Conservation (phyloP, 2,329 filamentous ascomycete genomes). For the Gaeumannomyces tritici region DNA sequence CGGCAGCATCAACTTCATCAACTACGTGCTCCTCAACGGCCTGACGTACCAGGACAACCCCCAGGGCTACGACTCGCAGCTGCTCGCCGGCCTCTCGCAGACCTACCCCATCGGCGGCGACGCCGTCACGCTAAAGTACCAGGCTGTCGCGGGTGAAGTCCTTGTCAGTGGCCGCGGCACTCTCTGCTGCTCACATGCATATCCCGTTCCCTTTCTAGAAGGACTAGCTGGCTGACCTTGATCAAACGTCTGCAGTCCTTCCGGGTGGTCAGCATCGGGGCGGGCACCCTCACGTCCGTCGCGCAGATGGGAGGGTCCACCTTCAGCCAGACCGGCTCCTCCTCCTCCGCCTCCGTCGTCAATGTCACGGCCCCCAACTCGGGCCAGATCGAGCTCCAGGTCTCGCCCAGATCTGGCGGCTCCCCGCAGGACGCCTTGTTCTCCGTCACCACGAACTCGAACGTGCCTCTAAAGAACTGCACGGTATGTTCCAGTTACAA, state of each 20-base stretch:
- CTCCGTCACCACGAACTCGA: conserved; percentile 11
- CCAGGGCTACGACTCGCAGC: conserved; percentile 11
- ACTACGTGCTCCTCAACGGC: conserved; percentile 15
- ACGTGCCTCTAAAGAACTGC: conserved; percentile 15
- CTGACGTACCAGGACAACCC: conserved; percentile 15
- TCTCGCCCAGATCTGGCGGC: conserved; percentile 8
- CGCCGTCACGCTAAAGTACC: conserved; percentile 11
- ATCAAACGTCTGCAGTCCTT: too few relatives aligned
- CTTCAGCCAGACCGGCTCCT: conserved; percentile 4
- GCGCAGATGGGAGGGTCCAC: conserved; percentile 10
- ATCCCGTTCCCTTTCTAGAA: too few relatives aligned
- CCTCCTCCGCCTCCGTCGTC: conserved; percentile 5
- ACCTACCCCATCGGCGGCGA: conserved; percentile 12
- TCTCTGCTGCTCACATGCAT: too few relatives aligned
- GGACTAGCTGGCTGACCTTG: too few relatives aligned
- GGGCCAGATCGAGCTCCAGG: conserved; percentile 11
- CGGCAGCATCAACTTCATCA: conserved; percentile 13
- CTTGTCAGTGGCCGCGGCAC: conserved; percentile 2
- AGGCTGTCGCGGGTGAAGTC: conserved; percentile 11
- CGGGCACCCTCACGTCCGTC: conserved; percentile 8
- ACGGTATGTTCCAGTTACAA: conserved; percentile 10
- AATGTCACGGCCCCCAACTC: conserved; percentile 9
- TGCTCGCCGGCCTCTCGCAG: conserved; percentile 13
- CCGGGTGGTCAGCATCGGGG: conserved; percentile 9
- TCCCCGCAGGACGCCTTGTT: conserved; percentile 10